These are phyloP conservation scores for Xylaria sp. DNA, from an alignment of 2,329 filamentous ascomycete species.

Conservation along the genomic window DNA sequence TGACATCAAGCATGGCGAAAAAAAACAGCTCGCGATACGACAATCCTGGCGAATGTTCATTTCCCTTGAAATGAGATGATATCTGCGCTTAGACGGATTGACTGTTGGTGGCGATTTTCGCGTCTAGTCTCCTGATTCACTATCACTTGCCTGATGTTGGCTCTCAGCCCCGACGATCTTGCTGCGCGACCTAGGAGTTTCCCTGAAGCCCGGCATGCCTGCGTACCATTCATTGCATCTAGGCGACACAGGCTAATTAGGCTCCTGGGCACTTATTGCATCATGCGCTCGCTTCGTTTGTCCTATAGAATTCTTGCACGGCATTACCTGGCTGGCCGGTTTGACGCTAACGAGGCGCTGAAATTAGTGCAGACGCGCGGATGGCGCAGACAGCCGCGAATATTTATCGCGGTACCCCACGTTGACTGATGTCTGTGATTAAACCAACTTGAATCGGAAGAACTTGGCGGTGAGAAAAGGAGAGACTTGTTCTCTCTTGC, in stretches of 20 bases:
- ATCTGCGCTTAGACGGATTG: neutral
- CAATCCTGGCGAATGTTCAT: conserved; percentile 1
- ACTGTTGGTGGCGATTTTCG: conserved; percentile 28
- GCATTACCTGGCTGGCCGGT: neutral
- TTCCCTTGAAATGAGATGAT: neutral
- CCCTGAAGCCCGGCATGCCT: neutral
- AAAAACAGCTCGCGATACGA: neutral
- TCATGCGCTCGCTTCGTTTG: neutral
- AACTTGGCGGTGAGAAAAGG: neutral
- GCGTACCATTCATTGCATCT: neutral
- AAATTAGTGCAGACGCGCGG: conserved; percentile 3
- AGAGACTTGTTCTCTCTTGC: neutral
- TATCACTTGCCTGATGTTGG: conserved; percentile 16
- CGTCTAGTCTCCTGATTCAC: conserved; percentile 18
- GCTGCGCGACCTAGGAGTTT: neutral
- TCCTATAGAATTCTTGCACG: neutral
- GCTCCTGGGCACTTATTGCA: neutral
- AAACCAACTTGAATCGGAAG: neutral
- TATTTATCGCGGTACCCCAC: neutral
- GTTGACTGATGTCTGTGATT: no score
- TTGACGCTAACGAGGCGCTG: neutral
- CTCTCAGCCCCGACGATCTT: conserved; percentile 12
- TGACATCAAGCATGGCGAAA: neutral
- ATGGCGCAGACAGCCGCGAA: conserved; percentile 2
- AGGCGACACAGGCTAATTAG: conserved; percentile 11